Base-by-base conservation (phyloP, 1,139 yeast species). In the Debaryomyces subglobosus region DNA sequence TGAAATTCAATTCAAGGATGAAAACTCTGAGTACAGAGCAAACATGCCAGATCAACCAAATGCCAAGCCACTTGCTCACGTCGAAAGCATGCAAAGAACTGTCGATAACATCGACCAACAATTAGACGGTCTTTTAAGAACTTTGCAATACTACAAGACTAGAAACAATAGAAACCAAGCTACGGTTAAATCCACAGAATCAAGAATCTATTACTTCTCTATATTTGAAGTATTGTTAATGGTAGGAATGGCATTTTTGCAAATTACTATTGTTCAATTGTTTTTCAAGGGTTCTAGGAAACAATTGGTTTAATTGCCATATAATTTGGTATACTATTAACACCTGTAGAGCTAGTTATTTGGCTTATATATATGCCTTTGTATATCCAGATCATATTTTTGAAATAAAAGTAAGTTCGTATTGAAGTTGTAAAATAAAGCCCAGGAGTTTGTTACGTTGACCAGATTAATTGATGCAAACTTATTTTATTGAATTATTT, bases 111-210 rank as follows among this genome's bases (percentile, higher is more conserved):
- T 94, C 55, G 96, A 91, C 59, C 63, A 68, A 23, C 87, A 88
- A 60, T 77, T 90, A 64, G 81, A 82, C 56, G 78, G 78, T 23
- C 76, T 94, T 58, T 73, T 82, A 57, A 81, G 85, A 58, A 74
- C 85, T 37, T 74, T 90, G 62, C 88, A 86, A 62, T 87, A 91
- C 70, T 91, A 92, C 77, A 88, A 86, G 70, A 85, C 96, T n/a
- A 85, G 99, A 74, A 92, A 89, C 68, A 84, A 83, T 69, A 82
- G 98, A 71, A 94, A 92, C 71, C 95, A 91, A 67, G 84, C 89
- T 47, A 94, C 99, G 27, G 98, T 94, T 51, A 81, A 78, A 64
- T 86, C 96, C 18, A 92, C 97, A 4, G 96, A 88, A 63, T 68
- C 82, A n/a, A 82, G 98, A 65, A 89, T 94, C 53, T 86, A 86